These are phyloP conservation scores for Triticum turgidum DNA, from an alignment of 176 grass and related monocot species.

Conservation along the genomic window DNA sequence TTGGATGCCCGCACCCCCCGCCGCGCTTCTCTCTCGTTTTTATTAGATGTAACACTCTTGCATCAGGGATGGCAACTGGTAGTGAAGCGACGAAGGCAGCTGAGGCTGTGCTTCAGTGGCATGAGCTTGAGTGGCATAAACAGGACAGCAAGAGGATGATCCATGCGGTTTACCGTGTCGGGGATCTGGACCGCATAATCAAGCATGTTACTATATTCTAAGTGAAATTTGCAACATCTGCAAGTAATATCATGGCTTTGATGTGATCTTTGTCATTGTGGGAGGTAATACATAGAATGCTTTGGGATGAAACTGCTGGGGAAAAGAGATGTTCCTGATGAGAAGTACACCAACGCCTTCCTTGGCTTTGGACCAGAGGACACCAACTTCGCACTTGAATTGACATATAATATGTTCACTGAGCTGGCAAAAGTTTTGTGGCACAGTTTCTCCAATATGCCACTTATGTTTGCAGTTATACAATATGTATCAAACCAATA, in stretches of 20 bases:
- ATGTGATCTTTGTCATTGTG: neutral
- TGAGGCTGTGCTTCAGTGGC: constrained; percentile 39
- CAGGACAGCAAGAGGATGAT: constrained; percentile 79
- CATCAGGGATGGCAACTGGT: constrained; percentile 50
- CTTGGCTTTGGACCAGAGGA: constrained; percentile 90
- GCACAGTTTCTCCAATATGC: neutral
- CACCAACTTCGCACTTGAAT: constrained; percentile 78
- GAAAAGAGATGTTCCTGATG: constrained; percentile 86
- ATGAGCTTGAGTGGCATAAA: constrained; percentile 62
- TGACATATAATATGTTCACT: constrained; percentile 76
- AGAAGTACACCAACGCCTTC: constrained; percentile 95
- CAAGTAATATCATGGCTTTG: neutral
- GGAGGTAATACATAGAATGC: constrained; percentile 85
- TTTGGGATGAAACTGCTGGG: constrained; percentile 88
- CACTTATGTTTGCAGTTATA: too few species aligned
- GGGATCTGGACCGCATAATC: constrained; percentile 76
- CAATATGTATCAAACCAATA: too few species aligned
- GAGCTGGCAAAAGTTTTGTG: neutral
- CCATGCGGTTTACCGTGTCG: constrained; percentile 89
- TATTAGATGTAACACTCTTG: too few species aligned
- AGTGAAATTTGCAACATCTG: neutral
- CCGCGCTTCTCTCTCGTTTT: too few species aligned
- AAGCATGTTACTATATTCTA: constrained; percentile 42
- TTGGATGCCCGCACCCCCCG: too few species aligned
- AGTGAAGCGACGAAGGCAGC: constrained; percentile 42